Evolutionary conservation across 106 monocot genomes (phyloP).

Genomic region (Triglochin maritima): DNA sequence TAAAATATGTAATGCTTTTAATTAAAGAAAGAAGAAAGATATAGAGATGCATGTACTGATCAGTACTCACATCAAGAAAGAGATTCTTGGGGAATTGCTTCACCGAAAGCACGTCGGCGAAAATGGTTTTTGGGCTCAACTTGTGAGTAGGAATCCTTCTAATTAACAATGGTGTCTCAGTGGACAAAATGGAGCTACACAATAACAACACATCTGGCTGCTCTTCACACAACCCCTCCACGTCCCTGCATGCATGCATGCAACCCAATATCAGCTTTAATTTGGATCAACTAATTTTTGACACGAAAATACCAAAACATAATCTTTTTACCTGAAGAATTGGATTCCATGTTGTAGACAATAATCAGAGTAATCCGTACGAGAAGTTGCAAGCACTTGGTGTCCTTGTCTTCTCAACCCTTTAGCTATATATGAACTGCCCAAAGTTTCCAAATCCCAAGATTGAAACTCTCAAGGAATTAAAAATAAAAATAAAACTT

Average conservation of each 20-base stretch:
- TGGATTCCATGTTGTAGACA: constrained; percentile 20
- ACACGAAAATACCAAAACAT: not conserved
- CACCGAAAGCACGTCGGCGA: constrained; percentile 55
- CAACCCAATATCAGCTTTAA: too few relatives aligned
- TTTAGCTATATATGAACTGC: constrained; percentile 43
- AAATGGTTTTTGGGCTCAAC: constrained; percentile 38
- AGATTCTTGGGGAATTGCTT: constrained; percentile 65
- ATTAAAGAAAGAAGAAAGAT: too few relatives aligned
- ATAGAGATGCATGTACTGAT: too few relatives aligned
- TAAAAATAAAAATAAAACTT: too few relatives aligned
- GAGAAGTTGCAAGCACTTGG: constrained; percentile 38
- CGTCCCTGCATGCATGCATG: constrained; percentile 11
- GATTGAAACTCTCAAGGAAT: constrained; percentile 26
- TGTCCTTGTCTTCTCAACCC: constrained; percentile 42
- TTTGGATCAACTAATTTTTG: too few relatives aligned
- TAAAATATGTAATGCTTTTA: too few relatives aligned
- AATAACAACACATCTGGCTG: constrained; percentile 41
- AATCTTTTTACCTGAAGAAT: constrained; percentile 22
- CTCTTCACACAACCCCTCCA: constrained; percentile 41
- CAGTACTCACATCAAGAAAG: constrained; percentile 41
- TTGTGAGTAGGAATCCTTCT: constrained; percentile 38
- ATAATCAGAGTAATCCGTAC: constrained; percentile 42
- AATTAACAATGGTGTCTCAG: constrained; percentile 33
- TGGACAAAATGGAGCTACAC: constrained; percentile 56
- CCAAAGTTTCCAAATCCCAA: constrained; percentile 65